Evolutionary conservation across 164 flowering plant species (phyloP), one percentile per base, ranked within the genome.

Genomic region (Umbellularia californica): DNA sequence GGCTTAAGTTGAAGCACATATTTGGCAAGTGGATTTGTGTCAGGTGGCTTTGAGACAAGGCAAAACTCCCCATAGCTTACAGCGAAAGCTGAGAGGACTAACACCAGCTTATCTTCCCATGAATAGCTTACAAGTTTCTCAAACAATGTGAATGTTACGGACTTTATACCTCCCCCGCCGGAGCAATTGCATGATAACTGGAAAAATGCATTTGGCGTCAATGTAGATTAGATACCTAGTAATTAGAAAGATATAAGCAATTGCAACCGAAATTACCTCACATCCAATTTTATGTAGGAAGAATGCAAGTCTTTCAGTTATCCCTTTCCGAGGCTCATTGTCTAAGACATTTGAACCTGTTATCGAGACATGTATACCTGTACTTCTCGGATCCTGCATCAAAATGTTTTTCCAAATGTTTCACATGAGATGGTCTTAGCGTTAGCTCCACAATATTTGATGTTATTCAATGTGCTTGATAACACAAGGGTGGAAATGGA

Each of bases 151-250:
- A 87, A n/a, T 0, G 93, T 74, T 33, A 90, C 79, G 14, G 82
- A 77, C 58, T 87, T 89, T 0, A 84, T 85, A 69, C 89, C 97
- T 50, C 84, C 87, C 20, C 87, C 86, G 33, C 33, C 3, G 2
- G 84, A 84, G 79, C 90, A 87, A 79, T 87, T 89, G 89, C 89
- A 87, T 7, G 84, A 23, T 65, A 90, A 70, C 91, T 92, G 85
- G 68, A 4, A 63, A n/a, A 50, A 58, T 20, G 41, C 33, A 30
- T 4, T 3, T 30, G 5, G 33, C 0, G 33, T 30, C 33, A 30
- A 30, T 30, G 27, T 4, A 30, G 33, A 5, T 30, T 3, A 30
- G 5, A 30, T 3, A 30, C 33, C 33, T 30, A 30, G 33, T 30
- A 30, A 30, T 4, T 3, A 30, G 33, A 30, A 30, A 30, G 33